Conservation (phyloP, 441 rosid genomes). For the Erysimum pusillum region DNA sequence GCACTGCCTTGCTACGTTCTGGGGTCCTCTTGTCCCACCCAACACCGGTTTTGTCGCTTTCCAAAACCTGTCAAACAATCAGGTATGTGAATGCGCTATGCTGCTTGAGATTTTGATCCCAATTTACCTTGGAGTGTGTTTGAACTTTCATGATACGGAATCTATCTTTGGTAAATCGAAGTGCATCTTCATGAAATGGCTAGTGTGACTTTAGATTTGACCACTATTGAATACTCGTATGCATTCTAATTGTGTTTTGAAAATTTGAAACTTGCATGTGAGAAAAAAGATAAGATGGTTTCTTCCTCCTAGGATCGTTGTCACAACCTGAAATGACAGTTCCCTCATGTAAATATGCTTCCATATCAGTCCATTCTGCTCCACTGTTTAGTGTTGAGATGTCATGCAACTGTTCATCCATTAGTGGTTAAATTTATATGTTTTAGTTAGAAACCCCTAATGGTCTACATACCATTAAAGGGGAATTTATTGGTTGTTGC, state of each 20-base stretch:
- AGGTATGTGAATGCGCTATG: conserved; percentile 56
- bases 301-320: not conserved
- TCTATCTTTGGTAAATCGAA: conserved; percentile 16
- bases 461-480: not conserved
- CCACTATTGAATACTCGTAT: conserved; percentile 19
- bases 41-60: conserved; percentile 85
- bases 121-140: conserved; percentile 23
- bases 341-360: not conserved
- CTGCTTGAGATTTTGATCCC: conserved; percentile 6
- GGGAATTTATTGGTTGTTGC: conserved; percentile 13
- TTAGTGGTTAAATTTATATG: conserved; percentile 5
- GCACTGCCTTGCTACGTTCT: conserved; percentile 95
- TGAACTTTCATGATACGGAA: conserved; percentile 26
- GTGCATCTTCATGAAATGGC: conserved; percentile 17
- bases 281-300: conserved; percentile 1
- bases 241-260: conserved; percentile 1
- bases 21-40: conserved; percentile 98
- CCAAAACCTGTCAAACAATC: conserved; percentile 77
- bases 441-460: conserved; percentile 7
- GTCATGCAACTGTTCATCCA: conserved; percentile 18
- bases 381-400: conserved; percentile 6
- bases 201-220: conserved; percentile 26
- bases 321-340: conserved; percentile 17
- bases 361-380: conserved; percentile 1
- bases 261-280: not conserved